Percentiles rank a stretch among this genome's conserved stretches.
Evolutionary conservation across 371 early-diverging fungal species (phyloP).

Genomic region (Rhizopus delemar): DNA sequence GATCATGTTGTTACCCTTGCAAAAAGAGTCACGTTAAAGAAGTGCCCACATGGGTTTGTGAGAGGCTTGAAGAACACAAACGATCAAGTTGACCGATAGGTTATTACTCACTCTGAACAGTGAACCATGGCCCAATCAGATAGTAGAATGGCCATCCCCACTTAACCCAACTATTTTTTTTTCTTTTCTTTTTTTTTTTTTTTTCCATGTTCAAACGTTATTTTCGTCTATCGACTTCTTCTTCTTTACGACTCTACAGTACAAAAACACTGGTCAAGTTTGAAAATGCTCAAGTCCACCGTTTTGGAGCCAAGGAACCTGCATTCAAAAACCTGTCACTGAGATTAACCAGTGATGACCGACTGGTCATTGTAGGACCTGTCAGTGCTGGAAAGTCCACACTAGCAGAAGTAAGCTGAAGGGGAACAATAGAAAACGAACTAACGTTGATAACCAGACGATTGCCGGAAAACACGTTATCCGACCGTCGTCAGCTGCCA

Average conservation of each 20-base stretch:
- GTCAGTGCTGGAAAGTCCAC: conserved; percentile 54
- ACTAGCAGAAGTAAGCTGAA: conserved; percentile 44
- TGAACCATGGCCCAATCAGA: no score
- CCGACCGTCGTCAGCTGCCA: conserved; percentile 34
- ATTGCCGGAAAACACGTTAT: conserved; percentile 42
- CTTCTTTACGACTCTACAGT: conserved; percentile 12
- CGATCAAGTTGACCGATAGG: no score
- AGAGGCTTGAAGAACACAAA: no score
- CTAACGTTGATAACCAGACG: conserved; percentile 15
- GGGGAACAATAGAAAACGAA: not conserved
- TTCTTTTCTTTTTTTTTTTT: no score
- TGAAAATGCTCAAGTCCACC: conserved; percentile 40
- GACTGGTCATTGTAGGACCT: conserved; percentile 48
- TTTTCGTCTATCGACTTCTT: no score
- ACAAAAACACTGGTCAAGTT: conserved; percentile 29
- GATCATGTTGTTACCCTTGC: no score
- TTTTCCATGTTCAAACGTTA: no score
- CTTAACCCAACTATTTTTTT: no score
- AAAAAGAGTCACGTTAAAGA: no score
- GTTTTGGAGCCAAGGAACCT: conserved; percentile 41
- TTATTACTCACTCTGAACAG: no score
- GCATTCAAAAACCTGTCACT: conserved; percentile 42
- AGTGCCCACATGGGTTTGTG: no score
- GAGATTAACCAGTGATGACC: conserved; percentile 30
- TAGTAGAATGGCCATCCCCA: no score